Conservation (phyloP, 163 green algal species). For the Prototheca wickerhamii region DNA sequence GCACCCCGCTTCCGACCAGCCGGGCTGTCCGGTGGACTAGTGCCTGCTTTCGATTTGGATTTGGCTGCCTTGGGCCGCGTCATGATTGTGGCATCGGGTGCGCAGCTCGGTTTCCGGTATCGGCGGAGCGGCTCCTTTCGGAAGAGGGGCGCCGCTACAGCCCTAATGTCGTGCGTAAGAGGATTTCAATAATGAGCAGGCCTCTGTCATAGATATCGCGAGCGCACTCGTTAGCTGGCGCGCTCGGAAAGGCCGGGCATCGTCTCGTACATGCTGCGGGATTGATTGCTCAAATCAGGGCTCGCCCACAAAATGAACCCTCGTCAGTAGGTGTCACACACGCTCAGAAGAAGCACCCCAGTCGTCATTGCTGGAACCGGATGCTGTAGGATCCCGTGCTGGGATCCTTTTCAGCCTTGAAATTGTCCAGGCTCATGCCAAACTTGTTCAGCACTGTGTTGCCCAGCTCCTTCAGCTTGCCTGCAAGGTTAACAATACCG, state of each 20-base stretch:
- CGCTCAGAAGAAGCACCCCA: no score
- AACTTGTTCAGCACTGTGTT: conserved; percentile 95
- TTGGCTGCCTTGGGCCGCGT: conserved; percentile 11
- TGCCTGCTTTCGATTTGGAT: not conserved
- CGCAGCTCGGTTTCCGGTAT: not conserved
- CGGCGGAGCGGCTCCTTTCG: no score
- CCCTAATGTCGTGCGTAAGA: no score
- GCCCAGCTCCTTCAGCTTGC: conserved; percentile 94
- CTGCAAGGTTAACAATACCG: conserved; percentile 16
- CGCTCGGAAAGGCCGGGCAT: no score
- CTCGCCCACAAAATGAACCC: no score
- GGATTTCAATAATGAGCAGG: no score
- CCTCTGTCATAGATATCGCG: no score
- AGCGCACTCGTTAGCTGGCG: no score
- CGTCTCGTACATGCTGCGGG: no score
- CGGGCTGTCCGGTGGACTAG: not conserved
- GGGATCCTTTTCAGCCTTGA: conserved; percentile 93
- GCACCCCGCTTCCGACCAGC: not conserved
- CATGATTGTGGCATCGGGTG: not conserved
- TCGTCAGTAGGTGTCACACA: no score
- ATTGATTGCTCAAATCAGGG: no score
- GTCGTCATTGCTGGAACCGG: conserved; percentile 64
- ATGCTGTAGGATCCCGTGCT: conserved; percentile 85
- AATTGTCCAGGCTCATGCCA: conserved; percentile 93
- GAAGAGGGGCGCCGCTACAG: no score